Evolutionary conservation across 257 asterid genomes (phyloP).

Genomic region (Thymus mandschuricus): DNA sequence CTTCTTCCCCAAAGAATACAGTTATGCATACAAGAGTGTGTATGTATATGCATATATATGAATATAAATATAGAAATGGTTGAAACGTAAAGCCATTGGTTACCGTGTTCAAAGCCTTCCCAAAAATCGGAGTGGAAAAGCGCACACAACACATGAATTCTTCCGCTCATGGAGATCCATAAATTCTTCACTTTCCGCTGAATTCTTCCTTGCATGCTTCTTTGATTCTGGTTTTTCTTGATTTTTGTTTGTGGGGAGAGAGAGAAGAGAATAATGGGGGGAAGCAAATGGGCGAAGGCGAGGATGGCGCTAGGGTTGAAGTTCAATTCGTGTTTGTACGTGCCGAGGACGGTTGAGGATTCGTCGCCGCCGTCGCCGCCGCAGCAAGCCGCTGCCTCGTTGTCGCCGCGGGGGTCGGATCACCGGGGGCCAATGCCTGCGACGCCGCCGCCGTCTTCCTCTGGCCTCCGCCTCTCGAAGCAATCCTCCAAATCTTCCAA

Average conservation of each 20-base stretch:
- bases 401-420: constrained; percentile 46
- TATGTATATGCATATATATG: constrained; percentile 15
- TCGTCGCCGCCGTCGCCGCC: constrained; percentile 33
- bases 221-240: neutral
- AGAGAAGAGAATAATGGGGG: constrained; percentile 45
- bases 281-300: constrained; percentile 80
- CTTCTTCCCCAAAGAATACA: neutral
- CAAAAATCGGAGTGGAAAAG: constrained; percentile 35
- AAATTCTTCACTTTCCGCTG: constrained; percentile 26
- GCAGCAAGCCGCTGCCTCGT: constrained; percentile 45
- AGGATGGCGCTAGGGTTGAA: constrained; percentile 70
- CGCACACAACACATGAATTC: neutral
- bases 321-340: constrained; percentile 57
- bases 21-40: constrained; percentile 6
- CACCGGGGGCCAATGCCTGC: constrained; percentile 52
- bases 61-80: constrained; percentile 23
- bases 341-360: constrained; percentile 51
- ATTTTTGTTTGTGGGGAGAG: neutral
- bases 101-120: constrained; percentile 59
- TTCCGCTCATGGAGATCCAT: constrained; percentile 38
- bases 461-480: constrained; percentile 63
- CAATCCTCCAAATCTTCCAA: constrained; percentile 55
- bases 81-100: constrained; percentile 68
- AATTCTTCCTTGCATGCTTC: constrained; percentile 16
- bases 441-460: constrained; percentile 79